Percentiles rank a stretch among this genome's conserved stretches.
Evolutionary conservation across 2,329 filamentous ascomycete genomes (phyloP).

Genomic region (Emydomyces testavorans): DNA sequence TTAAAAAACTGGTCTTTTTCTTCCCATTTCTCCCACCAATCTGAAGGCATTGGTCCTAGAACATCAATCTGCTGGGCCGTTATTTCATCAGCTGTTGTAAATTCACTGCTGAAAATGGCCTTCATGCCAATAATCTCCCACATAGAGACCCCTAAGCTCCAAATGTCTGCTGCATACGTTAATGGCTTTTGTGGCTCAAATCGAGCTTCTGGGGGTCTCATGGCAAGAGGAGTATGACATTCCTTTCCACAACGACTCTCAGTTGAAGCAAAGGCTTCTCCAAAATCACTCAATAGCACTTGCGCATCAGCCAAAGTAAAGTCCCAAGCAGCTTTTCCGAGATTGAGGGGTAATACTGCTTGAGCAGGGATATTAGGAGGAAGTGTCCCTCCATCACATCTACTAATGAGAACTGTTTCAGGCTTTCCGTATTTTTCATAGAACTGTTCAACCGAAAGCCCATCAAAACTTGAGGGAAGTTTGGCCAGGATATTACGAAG

Average conservation of each 20-base stretch:
- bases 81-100: slow-evolving; percentile 8
- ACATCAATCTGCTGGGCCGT: slow-evolving; percentile 16
- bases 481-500: slow-evolving; percentile 19
- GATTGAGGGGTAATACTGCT: slow-evolving; percentile 16
- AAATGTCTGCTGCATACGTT: slow-evolving; percentile 22
- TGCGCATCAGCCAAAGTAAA: slow-evolving; percentile 21
- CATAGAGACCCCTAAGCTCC: slow-evolving; percentile 21
- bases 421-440: slow-evolving; percentile 21
- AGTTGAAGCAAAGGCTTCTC: slow-evolving; percentile 23
- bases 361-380: slow-evolving; percentile 17
- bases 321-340: slow-evolving; percentile 20
- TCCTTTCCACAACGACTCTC: slow-evolving; percentile 19
- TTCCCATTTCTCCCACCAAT: slow-evolving; percentile 19
- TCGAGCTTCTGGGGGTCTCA: slow-evolving; percentile 20
- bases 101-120: slow-evolving; percentile 15
- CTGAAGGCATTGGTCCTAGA: slow-evolving; percentile 16
- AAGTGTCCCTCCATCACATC: slow-evolving; percentile 17
- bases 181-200: slow-evolving; percentile 19
- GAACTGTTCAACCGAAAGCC: slow-evolving; percentile 20
- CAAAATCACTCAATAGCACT: slow-evolving; percentile 25
- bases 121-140: slow-evolving; percentile 25
- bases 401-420: slow-evolving; percentile 15
- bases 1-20: slow-evolving; percentile 16
- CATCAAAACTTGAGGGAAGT: slow-evolving; percentile 14
- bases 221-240: slow-evolving; percentile 18